These are phyloP conservation scores for Cucumis melo DNA, from an alignment of 306 rosid species.

Conservation along the genomic window DNA sequence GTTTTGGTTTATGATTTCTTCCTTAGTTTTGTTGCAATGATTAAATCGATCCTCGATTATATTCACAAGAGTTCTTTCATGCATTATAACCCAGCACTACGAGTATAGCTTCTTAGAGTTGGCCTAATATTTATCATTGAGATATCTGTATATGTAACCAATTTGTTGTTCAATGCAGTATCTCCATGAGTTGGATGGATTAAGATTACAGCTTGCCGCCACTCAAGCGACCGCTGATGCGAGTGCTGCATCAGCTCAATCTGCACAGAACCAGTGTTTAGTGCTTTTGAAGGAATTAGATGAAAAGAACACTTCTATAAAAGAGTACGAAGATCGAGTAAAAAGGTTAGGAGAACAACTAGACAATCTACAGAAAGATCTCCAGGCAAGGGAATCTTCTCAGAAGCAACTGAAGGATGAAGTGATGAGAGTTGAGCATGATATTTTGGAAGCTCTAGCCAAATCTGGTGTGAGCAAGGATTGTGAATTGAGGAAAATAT, in stretches of 20 bases:
- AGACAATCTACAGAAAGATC: conserved; percentile 69
- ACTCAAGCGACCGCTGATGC: conserved; percentile 74
- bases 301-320: conserved; percentile 52
- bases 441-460: conserved; percentile 65
- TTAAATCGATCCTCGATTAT: not conserved
- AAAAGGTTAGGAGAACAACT: conserved; percentile 67
- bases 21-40: not conserved
- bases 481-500: conserved; percentile 56
- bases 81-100: not conserved
- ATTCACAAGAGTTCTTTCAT: not conserved
- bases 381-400: conserved; percentile 72
- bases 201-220: conserved; percentile 48
- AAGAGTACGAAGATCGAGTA: conserved; percentile 67
- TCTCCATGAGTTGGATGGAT: conserved; percentile 64
- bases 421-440: conserved; percentile 65
- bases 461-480: conserved; percentile 55
- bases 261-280: conserved; percentile 48
- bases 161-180: conserved; percentile 34
- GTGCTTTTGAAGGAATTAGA: conserved; percentile 64
- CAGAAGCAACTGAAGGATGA: conserved; percentile 87
- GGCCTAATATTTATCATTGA: no score
- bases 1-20: not conserved
- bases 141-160: no score
- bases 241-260: conserved; percentile 74
- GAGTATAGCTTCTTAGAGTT: not conserved